A percentile compares a stretch with the other conserved stretches of the same genome.
phyloP scores from a whole-genome alignment of 1,284 basidiomycete species.

The Ustilago shanxiensis region DNA sequence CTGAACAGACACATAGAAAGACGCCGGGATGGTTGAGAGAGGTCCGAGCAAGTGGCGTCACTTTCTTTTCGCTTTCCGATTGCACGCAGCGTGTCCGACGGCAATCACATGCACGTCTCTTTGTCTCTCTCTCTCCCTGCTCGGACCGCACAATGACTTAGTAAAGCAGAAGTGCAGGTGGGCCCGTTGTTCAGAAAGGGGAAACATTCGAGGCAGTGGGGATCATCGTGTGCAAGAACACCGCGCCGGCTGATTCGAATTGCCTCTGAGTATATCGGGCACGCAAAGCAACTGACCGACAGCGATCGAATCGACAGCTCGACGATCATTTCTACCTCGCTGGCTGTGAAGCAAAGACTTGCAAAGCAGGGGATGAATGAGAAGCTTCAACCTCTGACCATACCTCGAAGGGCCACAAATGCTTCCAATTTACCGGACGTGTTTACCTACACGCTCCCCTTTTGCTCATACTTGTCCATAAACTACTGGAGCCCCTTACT shows the following conservation, averaged over 20 bases:
- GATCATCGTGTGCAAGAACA: background rate
- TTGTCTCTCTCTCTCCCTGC: too few relatives aligned
- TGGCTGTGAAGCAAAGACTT: background rate
- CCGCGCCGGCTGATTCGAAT: background rate
- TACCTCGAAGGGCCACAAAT: background rate
- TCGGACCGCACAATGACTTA: background rate
- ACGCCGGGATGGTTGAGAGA: background rate
- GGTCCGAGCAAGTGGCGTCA: background rate
- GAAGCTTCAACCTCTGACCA: background rate
- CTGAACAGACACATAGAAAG: background rate
- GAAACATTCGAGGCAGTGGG: background rate
- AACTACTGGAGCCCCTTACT: constrained; percentile 2
- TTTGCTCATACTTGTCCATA: too few relatives aligned
- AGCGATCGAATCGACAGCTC: too few relatives aligned
- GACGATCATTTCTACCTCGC: too few relatives aligned
- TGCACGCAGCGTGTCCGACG: background rate
- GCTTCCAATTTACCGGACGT: too few relatives aligned
- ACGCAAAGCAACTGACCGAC: background rate
- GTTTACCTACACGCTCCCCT: too few relatives aligned
- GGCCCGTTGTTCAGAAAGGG: background rate
- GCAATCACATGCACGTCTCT: too few relatives aligned
- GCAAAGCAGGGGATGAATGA: background rate
- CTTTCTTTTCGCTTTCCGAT: background rate
- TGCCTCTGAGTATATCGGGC: too few relatives aligned
- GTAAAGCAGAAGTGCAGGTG: background rate